phyloP scores from a whole-genome alignment of 2,329 filamentous ascomycete genomes.

The Alternaria panax region DNA sequence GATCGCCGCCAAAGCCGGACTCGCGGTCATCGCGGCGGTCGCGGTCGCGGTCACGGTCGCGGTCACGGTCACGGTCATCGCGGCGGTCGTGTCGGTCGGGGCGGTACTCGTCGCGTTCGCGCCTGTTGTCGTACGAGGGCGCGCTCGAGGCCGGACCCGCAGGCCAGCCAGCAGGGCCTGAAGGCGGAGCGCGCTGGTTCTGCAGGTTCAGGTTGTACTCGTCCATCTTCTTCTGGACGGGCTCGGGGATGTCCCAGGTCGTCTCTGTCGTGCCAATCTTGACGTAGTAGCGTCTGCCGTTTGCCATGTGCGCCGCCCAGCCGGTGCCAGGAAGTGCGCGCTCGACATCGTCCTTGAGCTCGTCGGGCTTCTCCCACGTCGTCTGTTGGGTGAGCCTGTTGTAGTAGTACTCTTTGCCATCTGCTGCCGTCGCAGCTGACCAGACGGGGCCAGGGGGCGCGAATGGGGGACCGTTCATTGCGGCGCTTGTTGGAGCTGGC shows the following conservation, averaged over 20 bases:
- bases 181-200: constrained; percentile 52
- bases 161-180: constrained; percentile 62
- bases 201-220: constrained; percentile 65
- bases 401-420: constrained; percentile 91
- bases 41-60: constrained; percentile 53
- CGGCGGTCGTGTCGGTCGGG: constrained; percentile 38
- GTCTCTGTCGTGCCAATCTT: constrained; percentile 91
- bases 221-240: constrained; percentile 74
- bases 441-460: constrained; percentile 62
- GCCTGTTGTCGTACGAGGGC: constrained; percentile 52
- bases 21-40: constrained; percentile 55
- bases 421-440: constrained; percentile 81
- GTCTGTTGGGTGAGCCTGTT: constrained; percentile 85
- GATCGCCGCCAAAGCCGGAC: constrained; percentile 52
- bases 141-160: constrained; percentile 58
- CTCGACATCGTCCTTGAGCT: constrained; percentile 85
- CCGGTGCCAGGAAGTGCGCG: constrained; percentile 81
- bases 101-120: constrained; percentile 41
- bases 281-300: constrained; percentile 91
- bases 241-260: constrained; percentile 92
- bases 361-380: constrained; percentile 92
- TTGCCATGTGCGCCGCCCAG: constrained; percentile 86
- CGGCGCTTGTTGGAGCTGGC: constrained; percentile 11
- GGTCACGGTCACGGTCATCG: constrained; percentile 26
- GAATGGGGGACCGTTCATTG: constrained; percentile 64